Conservation (phyloP, 2,329 filamentous ascomycete species). For the Talaromyces sp. region DNA sequence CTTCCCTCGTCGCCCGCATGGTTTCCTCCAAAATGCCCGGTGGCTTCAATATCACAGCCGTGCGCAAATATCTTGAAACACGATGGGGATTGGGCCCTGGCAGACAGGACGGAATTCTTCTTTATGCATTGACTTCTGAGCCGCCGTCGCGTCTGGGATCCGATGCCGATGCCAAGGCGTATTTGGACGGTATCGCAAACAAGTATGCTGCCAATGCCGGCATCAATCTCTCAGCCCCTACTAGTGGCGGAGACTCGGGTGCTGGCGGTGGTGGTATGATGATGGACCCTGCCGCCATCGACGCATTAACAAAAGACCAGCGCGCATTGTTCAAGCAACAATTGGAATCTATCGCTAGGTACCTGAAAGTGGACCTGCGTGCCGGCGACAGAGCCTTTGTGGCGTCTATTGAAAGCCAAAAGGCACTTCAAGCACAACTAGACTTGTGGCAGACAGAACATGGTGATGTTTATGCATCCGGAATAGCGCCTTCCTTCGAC, state of each 20-base stretch:
- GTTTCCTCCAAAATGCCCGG: constrained; percentile 99
- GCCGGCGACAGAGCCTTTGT: constrained; percentile 94
- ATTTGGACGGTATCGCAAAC: constrained; percentile 80
- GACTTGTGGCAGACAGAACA: constrained; percentile 95
- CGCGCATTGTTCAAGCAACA: constrained; percentile 96
- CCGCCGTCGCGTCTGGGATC: constrained; percentile 82
- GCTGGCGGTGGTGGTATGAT: constrained; percentile 79
- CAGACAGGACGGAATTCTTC: constrained; percentile 83
- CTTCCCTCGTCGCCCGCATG: constrained; percentile 84
- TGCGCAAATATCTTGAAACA: constrained; percentile 91
- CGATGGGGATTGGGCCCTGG: constrained; percentile 85
- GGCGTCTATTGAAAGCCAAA: constrained; percentile 76
- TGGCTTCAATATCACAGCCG: constrained; percentile 96
- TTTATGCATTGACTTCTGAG: constrained; percentile 90
- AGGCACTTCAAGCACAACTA: constrained; percentile 84
- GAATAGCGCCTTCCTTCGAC: constrained; percentile 92
- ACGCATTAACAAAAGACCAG: constrained; percentile 96
- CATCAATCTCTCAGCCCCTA: constrained; percentile 72
- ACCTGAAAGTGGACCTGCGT: constrained; percentile 93
- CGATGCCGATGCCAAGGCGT: constrained; percentile 86
- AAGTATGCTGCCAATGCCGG: constrained; percentile 84
- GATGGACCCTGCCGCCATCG: constrained; percentile 97
- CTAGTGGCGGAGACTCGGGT: constrained; percentile 66
- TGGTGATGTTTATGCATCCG: constrained; percentile 90
- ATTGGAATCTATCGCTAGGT: constrained; percentile 87